Percentiles rank a stretch among this genome's conserved stretches.
phyloP scores from a whole-genome alignment of 768 basidiomycete genomes.

The Scleroderma bovista region DNA sequence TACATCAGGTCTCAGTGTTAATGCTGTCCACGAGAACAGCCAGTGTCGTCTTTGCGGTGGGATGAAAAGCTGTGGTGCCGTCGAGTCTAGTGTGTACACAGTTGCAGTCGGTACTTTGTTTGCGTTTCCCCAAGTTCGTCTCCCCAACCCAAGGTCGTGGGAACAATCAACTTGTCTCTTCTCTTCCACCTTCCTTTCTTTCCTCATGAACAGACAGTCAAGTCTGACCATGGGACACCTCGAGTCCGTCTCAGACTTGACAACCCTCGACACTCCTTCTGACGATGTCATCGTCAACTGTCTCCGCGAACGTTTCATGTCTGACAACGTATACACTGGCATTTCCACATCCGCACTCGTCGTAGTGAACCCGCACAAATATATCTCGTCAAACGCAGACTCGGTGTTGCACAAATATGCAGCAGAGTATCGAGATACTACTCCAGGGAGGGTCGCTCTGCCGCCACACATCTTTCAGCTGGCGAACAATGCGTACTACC shows the following conservation, averaged over 20 bases:
- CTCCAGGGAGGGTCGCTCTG: constrained; percentile 50
- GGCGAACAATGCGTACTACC: constrained; percentile 89
- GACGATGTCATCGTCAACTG: constrained; percentile 85
- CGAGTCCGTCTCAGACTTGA: constrained; percentile 68
- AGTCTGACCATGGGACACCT: constrained; percentile 45
- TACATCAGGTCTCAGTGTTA: no score
- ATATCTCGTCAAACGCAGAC: constrained; percentile 79
- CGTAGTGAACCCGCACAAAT: constrained; percentile 92
- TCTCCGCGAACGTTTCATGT: constrained; percentile 82
- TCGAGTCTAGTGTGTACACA: no score
- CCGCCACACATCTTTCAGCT: constrained; percentile 91
- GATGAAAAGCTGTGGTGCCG: no score
- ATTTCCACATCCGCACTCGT: constrained; percentile 71
- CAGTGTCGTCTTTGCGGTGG: no score
- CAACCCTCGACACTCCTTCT: constrained; percentile 57
- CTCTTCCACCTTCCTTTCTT: not conserved
- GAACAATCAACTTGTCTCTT: not conserved
- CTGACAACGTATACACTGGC: constrained; percentile 74
- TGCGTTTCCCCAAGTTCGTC: not conserved
- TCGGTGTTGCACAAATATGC: constrained; percentile 81
- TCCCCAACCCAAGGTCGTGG: not conserved
- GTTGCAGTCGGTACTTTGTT: no score
- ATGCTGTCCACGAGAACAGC: no score
- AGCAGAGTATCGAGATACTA: constrained; percentile 74
- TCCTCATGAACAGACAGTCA: constrained; percentile 40